Evolutionary conservation across 306 rosid genomes (phyloP).

Genomic region (Fragaria ananassa): DNA sequence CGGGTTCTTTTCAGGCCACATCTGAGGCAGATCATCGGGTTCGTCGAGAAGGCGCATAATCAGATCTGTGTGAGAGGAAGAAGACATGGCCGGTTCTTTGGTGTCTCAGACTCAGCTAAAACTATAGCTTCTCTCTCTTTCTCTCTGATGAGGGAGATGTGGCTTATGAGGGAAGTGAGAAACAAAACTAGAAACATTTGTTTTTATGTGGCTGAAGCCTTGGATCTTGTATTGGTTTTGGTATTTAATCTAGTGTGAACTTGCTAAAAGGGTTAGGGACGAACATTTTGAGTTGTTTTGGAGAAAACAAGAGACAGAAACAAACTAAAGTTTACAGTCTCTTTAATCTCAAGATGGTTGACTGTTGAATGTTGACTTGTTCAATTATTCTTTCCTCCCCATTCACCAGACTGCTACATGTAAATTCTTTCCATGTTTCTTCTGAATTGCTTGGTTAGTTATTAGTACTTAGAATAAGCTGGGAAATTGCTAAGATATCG

Average conservation of each 20-base stretch:
- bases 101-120: not conserved
- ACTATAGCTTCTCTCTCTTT: no score
- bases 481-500: not conserved
- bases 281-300: not conserved
- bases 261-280: not conserved
- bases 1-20: not conserved
- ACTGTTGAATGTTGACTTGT: slow-evolving; percentile 35
- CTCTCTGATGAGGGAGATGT: not conserved
- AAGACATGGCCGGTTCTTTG: not conserved
- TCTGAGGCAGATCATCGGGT: not conserved
- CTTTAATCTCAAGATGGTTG: slow-evolving; percentile 22
- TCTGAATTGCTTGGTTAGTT: not conserved
- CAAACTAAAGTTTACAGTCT: not conserved
- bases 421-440: not conserved
- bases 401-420: not conserved
- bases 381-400: not conserved
- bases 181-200: not conserved
- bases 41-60: not conserved
- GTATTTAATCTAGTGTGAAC: not conserved
- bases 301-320: slow-evolving; percentile 7
- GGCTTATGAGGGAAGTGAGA: not conserved
- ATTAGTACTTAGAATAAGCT: not conserved
- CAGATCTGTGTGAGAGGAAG: not conserved
- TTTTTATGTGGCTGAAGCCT: not conserved
- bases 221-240: not conserved